Percentiles rank a stretch among this genome's conserved stretches.
Conservation (phyloP, 805 yeast species). For the Kodamaea laetipori region DNA sequence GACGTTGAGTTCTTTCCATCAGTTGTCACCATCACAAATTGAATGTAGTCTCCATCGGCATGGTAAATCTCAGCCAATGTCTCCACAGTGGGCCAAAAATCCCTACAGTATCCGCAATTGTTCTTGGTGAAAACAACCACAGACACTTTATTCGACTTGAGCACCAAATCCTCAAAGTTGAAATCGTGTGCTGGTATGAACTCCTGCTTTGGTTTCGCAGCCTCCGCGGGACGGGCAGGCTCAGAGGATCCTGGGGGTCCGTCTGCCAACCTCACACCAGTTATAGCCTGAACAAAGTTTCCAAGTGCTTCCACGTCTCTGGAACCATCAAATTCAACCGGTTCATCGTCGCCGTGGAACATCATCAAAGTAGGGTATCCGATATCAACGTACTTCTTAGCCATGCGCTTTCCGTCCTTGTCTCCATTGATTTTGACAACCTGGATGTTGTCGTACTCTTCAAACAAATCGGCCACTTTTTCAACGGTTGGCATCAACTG, state of each 20-base stretch:
- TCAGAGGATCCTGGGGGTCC: not conserved
- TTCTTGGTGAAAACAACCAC: conserved; percentile 60
- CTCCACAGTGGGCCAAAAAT: conserved; percentile 52
- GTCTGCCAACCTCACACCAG: conserved; percentile 27
- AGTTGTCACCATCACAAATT: conserved; percentile 35
- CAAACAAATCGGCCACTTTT: conserved; percentile 35
- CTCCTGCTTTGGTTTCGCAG: conserved; percentile 3
- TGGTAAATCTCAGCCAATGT: conserved; percentile 49
- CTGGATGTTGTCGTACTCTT: conserved; percentile 40
- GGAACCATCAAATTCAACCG: conserved; percentile 58
- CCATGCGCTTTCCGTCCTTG: conserved; percentile 48
- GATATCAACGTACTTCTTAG: conserved; percentile 51
- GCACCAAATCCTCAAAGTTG: conserved; percentile 46
- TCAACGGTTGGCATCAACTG: conserved; percentile 50
- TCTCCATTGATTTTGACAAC: conserved; percentile 65
- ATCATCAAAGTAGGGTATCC: conserved; percentile 69
- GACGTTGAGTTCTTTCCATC: conserved; percentile 30
- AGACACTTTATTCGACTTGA: conserved; percentile 29
- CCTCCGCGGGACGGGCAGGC: not conserved
- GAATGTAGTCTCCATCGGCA: conserved; percentile 41
- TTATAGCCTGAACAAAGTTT: conserved; percentile 49
- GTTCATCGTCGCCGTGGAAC: conserved; percentile 53
- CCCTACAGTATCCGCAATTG: conserved; percentile 63
- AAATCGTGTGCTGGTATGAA: conserved; percentile 30
- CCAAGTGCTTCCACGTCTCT: conserved; percentile 54